Conservation (phyloP, 495 filamentous ascomycete species). For the Venustampulla echinocandica region DNA sequence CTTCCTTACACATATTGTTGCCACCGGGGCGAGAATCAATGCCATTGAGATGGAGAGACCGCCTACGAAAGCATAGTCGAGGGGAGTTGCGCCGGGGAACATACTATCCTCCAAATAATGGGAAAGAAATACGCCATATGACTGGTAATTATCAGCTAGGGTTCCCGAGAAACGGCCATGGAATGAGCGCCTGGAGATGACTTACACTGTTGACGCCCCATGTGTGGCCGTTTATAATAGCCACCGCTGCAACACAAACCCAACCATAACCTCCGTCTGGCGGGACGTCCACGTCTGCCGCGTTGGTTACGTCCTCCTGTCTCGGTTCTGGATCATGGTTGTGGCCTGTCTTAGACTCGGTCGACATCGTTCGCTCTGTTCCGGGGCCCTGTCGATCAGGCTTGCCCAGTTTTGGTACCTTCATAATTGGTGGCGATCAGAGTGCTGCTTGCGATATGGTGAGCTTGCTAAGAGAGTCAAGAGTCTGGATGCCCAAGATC, state of each 20-base stretch:
- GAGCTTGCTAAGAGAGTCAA: no score
- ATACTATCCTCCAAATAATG: constrained; percentile 47
- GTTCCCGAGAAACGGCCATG: neutral
- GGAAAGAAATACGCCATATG: constrained; percentile 56
- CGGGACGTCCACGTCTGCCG: constrained; percentile 27
- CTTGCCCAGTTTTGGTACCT: neutral
- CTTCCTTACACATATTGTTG: constrained; percentile 41
- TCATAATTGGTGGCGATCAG: neutral
- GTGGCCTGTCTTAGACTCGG: constrained; percentile 1
- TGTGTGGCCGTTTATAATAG: constrained; percentile 33
- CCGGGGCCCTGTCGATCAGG: no score
- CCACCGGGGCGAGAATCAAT: constrained; percentile 48
- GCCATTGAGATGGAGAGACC: constrained; percentile 55
- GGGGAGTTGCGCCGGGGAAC: constrained; percentile 47
- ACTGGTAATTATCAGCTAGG: constrained; percentile 25
- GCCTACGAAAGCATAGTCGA: constrained; percentile 60
- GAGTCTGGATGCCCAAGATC: no score
- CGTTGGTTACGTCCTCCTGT: constrained; percentile 4
- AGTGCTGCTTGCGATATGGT: no score
- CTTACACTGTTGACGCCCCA: constrained; percentile 28
- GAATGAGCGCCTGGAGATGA: neutral
- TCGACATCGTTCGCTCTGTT: no score
- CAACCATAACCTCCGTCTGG: constrained; percentile 48
- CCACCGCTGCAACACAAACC: constrained; percentile 44
- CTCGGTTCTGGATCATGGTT: neutral